phyloP scores from a whole-genome alignment of 2,329 filamentous ascomycete species.

The Nothophaeocryptopus gaeumannii region DNA sequence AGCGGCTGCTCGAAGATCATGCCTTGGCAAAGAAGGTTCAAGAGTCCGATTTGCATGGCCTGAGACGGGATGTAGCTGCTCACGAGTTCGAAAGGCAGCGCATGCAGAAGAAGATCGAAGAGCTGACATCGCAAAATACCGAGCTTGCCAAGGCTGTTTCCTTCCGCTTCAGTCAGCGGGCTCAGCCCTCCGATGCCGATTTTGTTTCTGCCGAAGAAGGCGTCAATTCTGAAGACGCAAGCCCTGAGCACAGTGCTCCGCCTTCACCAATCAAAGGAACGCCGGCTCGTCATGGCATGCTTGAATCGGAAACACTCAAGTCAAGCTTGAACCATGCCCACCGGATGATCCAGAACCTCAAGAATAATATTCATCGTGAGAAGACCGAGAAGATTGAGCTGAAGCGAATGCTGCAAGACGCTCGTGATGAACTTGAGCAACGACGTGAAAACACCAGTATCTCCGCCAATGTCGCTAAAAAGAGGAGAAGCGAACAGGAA shows the following conservation, averaged over 20 bases:
- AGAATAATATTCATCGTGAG: constrained; percentile 91
- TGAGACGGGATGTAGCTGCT: constrained; percentile 74
- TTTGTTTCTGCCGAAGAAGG: constrained; percentile 64
- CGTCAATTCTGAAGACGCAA: constrained; percentile 52
- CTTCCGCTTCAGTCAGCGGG: constrained; percentile 54
- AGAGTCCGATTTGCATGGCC: constrained; percentile 80
- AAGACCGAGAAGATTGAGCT: constrained; percentile 98
- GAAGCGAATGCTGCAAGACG: constrained; percentile 90
- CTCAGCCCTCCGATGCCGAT: constrained; percentile 32
- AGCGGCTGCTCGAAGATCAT: constrained; percentile 79
- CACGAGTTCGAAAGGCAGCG: constrained; percentile 75
- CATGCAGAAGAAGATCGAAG: constrained; percentile 81
- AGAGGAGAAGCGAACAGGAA: constrained; percentile 57
- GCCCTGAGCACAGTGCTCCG: constrained; percentile 86
- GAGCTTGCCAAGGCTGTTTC: constrained; percentile 84
- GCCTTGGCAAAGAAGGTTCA: constrained; percentile 73
- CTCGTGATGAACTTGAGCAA: constrained; percentile 82
- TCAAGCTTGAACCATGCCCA: constrained; percentile 93
- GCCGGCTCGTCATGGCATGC: constrained; percentile 73
- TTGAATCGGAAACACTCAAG: constrained; percentile 95
- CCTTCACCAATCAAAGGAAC: constrained; percentile 88
- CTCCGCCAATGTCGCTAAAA: constrained; percentile 51
- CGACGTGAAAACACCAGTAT: constrained; percentile 47
- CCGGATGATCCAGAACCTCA: constrained; percentile 91
- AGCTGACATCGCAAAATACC: constrained; percentile 82